Base-by-base conservation (phyloP, 2,329 filamentous ascomycete species). In the Ambrosiella beaveri region DNA sequence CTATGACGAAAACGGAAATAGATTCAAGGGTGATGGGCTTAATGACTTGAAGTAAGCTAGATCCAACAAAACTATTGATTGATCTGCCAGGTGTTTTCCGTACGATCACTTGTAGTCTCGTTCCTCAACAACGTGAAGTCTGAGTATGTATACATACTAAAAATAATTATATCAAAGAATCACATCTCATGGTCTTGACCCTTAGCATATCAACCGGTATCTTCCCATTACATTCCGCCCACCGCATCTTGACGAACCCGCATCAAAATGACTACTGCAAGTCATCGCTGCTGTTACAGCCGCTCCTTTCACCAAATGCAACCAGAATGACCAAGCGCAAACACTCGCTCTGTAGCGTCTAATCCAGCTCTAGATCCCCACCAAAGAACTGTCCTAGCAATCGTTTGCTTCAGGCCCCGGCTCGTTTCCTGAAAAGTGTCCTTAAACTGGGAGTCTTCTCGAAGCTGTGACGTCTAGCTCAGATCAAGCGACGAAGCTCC, bases 351-450 rank as follows among this genome's bases (percentile, higher is more conserved):
- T 8, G 11, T 44, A n/a, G 27, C 51, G n/a, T 19, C 44, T n/a
- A 47, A n/a, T 17, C 44, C n/a, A 47, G 13, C 19, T 15, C 44
- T 17, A 17, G n/a, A 13, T 47, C 11, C 19, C n/a, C 44, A 47
- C 44, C 15, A 13, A n/a, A 13, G 11, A 47, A 8, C 44, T n/a
- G 44, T 47, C 7, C 19, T 15, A 8, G 19, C 13, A 17, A 19
- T 54, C 47, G n/a, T 47, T 50, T 41, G 54, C 49, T 39, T 56
- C 41, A 57, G 54, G 40, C 49, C 50, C 54, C 58, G 57, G 49
- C 40, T 47, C 52, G 37, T 8, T 58, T 58, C 53, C 56, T 55
- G 59, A 61, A 61, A 61, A 61, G 56, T 61, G 59, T 61, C 59
- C 59, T 61, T 53, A 61, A 56, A 56, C 52, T 15, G 37, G 17